Percentiles rank a stretch among this genome's conserved stretches.
Conservation (phyloP, 495 filamentous ascomycete species). For the Massariosphaeria phaeospora region DNA sequence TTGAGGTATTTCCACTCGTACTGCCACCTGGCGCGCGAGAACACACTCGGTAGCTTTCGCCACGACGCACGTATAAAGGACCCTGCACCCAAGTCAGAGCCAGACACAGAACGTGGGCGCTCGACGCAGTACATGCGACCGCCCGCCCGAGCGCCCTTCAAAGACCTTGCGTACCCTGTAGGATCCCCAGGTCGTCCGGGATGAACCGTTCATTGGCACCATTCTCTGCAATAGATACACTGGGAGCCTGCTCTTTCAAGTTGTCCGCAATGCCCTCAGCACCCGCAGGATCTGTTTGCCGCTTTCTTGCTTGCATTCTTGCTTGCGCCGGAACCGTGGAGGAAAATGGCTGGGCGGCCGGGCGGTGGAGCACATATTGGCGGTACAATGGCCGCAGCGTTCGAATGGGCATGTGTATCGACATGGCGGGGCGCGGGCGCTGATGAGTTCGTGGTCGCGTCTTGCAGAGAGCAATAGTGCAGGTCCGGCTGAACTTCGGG, state of each 20-base stretch:
- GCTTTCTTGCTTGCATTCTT: not conserved
- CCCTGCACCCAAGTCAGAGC: too few relatives aligned
- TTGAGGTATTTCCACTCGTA: slow-evolving; percentile 27
- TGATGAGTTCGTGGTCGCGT: too few relatives aligned
- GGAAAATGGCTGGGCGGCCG: not conserved
- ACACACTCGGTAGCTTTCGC: not conserved
- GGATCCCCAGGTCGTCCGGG: not conserved
- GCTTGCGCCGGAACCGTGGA: not conserved
- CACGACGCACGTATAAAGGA: slow-evolving; percentile 1
- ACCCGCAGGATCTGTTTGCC: not conserved
- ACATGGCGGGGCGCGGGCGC: too few relatives aligned
- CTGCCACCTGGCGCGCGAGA: not conserved
- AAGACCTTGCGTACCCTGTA: not conserved
- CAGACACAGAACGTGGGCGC: not conserved
- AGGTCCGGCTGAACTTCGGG: too few relatives aligned
- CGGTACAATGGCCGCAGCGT: slow-evolving; percentile 1
- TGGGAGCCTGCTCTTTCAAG: not conserved
- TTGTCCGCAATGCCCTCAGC: not conserved
- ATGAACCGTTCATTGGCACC: not conserved
- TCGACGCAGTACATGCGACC: not conserved
- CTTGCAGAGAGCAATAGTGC: too few relatives aligned
- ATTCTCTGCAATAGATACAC: too few relatives aligned
- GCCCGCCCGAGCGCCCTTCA: not conserved
- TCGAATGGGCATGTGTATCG: slow-evolving; percentile 5
- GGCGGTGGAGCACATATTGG: not conserved